Base-by-base conservation (phyloP, 208 protist genomes). In the Trypanosoma rangeli region DNA sequence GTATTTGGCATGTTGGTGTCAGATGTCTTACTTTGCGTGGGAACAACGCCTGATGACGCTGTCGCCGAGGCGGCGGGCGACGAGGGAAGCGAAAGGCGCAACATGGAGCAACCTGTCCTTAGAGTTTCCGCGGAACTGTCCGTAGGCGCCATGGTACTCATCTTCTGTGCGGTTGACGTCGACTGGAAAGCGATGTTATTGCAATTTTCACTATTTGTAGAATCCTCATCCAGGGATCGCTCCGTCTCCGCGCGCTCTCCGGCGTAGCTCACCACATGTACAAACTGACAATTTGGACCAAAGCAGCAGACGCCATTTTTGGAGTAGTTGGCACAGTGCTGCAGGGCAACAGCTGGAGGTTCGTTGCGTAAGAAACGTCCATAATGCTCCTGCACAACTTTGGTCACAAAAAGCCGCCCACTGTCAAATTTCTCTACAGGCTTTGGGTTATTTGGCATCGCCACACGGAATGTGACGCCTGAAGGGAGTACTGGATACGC, bases 241-340 rank as follows among this genome's bases (percentile, higher is more conserved):
- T 92, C 81, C 29, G 44, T 46, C n/a, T 81, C 72, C 18, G 67
- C 59, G 53, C 67, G 71, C 16, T 78, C 64, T 16, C 57, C 33
- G 22, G 4, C 3, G 74, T 89, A 85, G 63, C 88, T 82, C 42
- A 86, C 65, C 0, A 89, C 86, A 55, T 92, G 86, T 28, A 92
- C 83, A 61, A 92, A 92, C 60, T 87, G 80, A 63, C 86, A 92
- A 63, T 85, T 80, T 54, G 82, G 74, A n/a, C 86, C 86, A 68
- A 92, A 92, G 65, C 86, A 92, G 68, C 86, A 92, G 29, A 88
- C 83, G n/a, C 86, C 86, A 64, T 92, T 92, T 55, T 87, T 88
- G 5, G 83, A 85, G 73, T 82, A 93, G 66, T 93, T 85, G 5
- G 84, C 82, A 56, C 84, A 93, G 81, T 92, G 86, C 70, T 92